These are phyloP conservation scores for Penicillium sp. DNA, from an alignment of 2,329 filamentous ascomycete genomes.

Conservation along the genomic window DNA sequence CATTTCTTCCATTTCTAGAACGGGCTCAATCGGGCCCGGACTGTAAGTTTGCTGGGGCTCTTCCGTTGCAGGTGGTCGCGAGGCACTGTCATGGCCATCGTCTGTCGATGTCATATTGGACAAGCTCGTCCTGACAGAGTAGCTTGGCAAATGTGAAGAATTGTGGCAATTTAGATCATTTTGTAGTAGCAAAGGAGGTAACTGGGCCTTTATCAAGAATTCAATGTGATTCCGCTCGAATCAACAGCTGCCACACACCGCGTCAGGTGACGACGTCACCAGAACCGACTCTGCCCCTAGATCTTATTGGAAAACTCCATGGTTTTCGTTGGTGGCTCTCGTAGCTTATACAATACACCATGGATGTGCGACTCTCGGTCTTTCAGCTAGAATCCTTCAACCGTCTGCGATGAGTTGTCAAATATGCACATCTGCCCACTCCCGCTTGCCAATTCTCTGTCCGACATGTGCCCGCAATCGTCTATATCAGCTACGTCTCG, in stretches of 20 bases:
- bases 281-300: slow-evolving; percentile 1
- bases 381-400: slow-evolving; percentile 10
- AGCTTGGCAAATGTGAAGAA: not conserved
- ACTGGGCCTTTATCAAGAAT: not conserved
- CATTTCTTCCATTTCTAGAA: slow-evolving; percentile 8
- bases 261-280: slow-evolving; percentile 27
- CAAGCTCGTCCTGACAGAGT: not conserved
- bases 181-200: not conserved
- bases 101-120: not conserved
- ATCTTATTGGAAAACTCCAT: slow-evolving; percentile 1
- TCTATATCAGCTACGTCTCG: slow-evolving; percentile 65
- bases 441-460: slow-evolving; percentile 67
- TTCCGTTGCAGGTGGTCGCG: not conserved
- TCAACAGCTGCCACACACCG: not conserved
- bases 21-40: slow-evolving; percentile 5
- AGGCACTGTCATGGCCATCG: not conserved
- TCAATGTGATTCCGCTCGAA: not conserved
- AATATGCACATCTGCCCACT: slow-evolving; percentile 59
- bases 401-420: slow-evolving; percentile 63
- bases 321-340: slow-evolving; percentile 17
- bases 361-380: slow-evolving; percentile 23
- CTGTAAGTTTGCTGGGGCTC: slow-evolving; percentile 12
- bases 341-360: slow-evolving; percentile 22
- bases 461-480: slow-evolving; percentile 68
- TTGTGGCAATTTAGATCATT: not conserved